Evolutionary conservation across 352 stramenopile genomes (phyloP).

Genomic region (Pythium volutum): DNA sequence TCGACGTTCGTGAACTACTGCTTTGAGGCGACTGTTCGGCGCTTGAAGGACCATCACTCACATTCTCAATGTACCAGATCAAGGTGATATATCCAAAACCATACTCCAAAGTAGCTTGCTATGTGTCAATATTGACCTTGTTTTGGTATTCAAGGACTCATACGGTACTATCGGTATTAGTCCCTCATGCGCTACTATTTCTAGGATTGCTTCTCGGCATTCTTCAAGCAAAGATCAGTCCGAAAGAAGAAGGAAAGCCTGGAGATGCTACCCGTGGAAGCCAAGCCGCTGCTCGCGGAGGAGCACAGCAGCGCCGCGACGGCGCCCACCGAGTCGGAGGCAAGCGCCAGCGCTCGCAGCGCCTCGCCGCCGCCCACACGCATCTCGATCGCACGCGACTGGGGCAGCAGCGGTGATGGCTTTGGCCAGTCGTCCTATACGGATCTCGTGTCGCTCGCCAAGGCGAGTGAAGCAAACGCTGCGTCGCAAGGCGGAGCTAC

Average conservation of each 20-base stretch:
- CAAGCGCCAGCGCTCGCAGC: neutral
- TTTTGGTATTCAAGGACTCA: neutral
- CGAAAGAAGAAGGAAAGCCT: neutral
- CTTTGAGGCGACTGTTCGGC: conserved; percentile 11
- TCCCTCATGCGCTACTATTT: neutral
- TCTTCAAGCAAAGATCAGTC: conserved; percentile 4
- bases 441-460: conserved; percentile 37
- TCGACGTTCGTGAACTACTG: no score
- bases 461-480: neutral
- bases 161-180: neutral
- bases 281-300: conserved; percentile 39
- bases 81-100: conserved; percentile 5
- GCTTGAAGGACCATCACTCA: conserved; percentile 24
- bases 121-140: no score
- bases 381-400: conserved; percentile 16
- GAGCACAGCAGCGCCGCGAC: conserved; percentile 23
- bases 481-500: neutral
- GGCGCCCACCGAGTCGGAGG: neutral
- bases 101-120: no score
- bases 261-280: conserved; percentile 35
- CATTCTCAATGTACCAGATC: neutral
- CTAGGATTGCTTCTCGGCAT: neutral
- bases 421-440: conserved; percentile 33
- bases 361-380: neutral
- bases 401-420: neutral